Conservation (phyloP, 805 yeast species). For the Suhomyces canberraensis region DNA sequence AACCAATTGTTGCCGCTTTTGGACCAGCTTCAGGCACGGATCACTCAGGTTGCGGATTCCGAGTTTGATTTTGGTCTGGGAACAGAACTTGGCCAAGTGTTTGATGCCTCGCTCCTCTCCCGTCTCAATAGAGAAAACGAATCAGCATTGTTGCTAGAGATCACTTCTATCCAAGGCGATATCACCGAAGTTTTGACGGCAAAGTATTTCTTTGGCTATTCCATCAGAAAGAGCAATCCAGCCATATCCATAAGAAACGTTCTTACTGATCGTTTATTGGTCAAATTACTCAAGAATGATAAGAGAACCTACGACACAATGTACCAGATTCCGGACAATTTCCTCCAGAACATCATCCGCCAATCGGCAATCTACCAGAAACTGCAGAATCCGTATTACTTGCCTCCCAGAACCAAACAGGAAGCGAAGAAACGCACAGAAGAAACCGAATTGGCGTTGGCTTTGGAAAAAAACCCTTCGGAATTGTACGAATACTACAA, state of each 20-base stretch:
- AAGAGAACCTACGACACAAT: constrained; percentile 4
- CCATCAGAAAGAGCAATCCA: neutral
- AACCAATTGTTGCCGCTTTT: constrained; percentile 26
- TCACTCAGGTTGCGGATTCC: constrained; percentile 1
- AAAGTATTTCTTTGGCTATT: neutral
- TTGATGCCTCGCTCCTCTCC: neutral
- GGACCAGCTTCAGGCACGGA: constrained; percentile 15
- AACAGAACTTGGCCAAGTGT: neutral
- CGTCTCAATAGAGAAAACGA: constrained; percentile 25
- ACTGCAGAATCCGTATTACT: constrained; percentile 23
- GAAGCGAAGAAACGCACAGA: constrained; percentile 1
- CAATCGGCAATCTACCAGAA: constrained; percentile 21
- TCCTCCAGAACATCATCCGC: constrained; percentile 21
- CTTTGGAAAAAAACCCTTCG: constrained; percentile 1
- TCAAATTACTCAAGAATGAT: constrained; percentile 4
- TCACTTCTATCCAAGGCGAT: neutral
- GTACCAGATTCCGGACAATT: constrained; percentile 19
- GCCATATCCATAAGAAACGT: constrained; percentile 4
- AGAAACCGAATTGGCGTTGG: neutral
- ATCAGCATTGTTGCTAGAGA: constrained; percentile 3
- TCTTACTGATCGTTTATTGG: constrained; percentile 8
- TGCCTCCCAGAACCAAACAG: constrained; percentile 23
- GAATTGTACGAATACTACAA: constrained; percentile 6
- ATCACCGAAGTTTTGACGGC: neutral
- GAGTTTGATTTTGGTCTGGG: constrained; percentile 9